Evolutionary conservation across 352 stramenopile species (phyloP).

Genomic region (Pythium rhizo-oryzae): DNA sequence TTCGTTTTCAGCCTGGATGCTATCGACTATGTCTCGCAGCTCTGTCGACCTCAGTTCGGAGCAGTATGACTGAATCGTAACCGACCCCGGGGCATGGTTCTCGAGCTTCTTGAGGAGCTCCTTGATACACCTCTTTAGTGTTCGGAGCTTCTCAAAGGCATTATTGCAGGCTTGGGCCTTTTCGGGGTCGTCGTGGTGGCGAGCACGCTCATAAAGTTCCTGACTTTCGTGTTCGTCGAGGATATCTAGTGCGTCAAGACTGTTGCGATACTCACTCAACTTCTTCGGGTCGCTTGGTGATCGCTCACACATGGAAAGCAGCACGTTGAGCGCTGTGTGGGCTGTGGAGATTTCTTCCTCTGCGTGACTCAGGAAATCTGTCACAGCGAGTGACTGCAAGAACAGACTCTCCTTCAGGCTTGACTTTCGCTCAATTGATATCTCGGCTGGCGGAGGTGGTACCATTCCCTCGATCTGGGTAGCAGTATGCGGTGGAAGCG

Average conservation of each 20-base stretch:
- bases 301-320: conserved; percentile 75
- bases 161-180: conserved; percentile 39
- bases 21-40: conserved; percentile 30
- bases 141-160: conserved; percentile 52
- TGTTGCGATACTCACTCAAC: conserved; percentile 60
- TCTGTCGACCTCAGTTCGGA: conserved; percentile 44
- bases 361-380: conserved; percentile 71
- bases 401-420: conserved; percentile 54
- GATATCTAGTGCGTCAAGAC: conserved; percentile 69
- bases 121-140: conserved; percentile 63
- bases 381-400: conserved; percentile 62
- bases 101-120: conserved; percentile 64
- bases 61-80: conserved; percentile 54
- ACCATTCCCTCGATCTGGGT: neutral
- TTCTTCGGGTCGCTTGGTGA: conserved; percentile 54
- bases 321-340: conserved; percentile 71
- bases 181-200: conserved; percentile 35
- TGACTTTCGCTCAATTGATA: conserved; percentile 13
- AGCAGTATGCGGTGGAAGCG: neutral
- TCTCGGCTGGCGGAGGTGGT: neutral
- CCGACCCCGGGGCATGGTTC: conserved; percentile 47
- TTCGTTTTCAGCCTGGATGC: conserved; percentile 7
- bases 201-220: conserved; percentile 44
- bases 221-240: conserved; percentile 69
- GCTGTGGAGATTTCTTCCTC: conserved; percentile 80